phyloP scores from a whole-genome alignment of 176 grass and related monocot genomes.

The Panicum miliaceum region DNA sequence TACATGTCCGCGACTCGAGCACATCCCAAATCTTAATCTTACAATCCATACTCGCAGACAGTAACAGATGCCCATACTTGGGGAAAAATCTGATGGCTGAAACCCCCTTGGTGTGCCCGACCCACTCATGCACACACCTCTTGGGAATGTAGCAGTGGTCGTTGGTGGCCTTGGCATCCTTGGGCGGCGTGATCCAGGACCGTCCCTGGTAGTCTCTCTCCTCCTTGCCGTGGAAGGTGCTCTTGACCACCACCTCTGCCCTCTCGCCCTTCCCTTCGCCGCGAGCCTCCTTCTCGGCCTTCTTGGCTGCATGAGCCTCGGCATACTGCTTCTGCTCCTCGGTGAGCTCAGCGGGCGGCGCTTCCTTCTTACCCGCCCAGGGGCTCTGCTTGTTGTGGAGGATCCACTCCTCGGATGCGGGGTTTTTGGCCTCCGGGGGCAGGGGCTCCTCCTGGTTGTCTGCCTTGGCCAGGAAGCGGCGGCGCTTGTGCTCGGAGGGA shows the following conservation, averaged over 20 bases:
- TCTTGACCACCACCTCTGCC: constrained; percentile 72
- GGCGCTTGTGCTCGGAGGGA: constrained; percentile 91
- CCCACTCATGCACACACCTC: constrained; percentile 94
- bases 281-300: constrained; percentile 93
- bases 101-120: constrained; percentile 95
- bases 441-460: constrained; percentile 43
- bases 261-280: constrained; percentile 68
- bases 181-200: constrained; percentile 92
- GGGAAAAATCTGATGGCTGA: constrained; percentile 90
- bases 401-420: constrained; percentile 84
- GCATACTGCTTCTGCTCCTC: constrained; percentile 96
- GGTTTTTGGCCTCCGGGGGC: constrained; percentile 56
- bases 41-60: constrained; percentile 97
- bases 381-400: constrained; percentile 87
- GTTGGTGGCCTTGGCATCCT: constrained; percentile 84
- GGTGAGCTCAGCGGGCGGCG: constrained; percentile 69
- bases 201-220: constrained; percentile 95
- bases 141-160: constrained; percentile 97
- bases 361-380: constrained; percentile 90
- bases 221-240: constrained; percentile 94
- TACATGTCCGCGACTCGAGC: constrained; percentile 75
- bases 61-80: constrained; percentile 80
- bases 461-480: constrained; percentile 69
- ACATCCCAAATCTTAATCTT: constrained; percentile 99
- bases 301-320: constrained; percentile 83